Conservation (phyloP, 2,329 filamentous ascomycete genomes). For the Alternaria atra region DNA sequence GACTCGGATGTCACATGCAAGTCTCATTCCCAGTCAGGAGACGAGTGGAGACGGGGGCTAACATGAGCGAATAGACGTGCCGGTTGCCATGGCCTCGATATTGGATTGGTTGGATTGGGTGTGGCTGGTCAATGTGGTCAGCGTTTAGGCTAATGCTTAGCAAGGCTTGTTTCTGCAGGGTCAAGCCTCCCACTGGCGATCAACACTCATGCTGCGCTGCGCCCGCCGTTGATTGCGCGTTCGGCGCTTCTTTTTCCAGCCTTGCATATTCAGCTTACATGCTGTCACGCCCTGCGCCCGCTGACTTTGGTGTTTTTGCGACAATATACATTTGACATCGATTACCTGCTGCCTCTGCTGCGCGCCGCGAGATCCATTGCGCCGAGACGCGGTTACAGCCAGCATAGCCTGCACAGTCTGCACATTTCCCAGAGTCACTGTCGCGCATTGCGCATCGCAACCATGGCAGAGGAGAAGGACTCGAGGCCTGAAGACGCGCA, state of each 20-base stretch:
- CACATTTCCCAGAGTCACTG: constrained; percentile 8
- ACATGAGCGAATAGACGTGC: constrained; percentile 1
- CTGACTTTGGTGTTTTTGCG: not conserved
- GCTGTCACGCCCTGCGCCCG: constrained; percentile 3
- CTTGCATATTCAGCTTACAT: not conserved
- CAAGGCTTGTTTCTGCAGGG: constrained; percentile 28
- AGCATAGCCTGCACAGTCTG: not conserved
- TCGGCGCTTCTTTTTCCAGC: constrained; percentile 4
- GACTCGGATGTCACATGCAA: constrained; percentile 9
- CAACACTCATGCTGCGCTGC: constrained; percentile 20
- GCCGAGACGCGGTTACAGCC: constrained; percentile 10
- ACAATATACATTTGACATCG: not conserved
- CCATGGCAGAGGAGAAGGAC: constrained; percentile 25
- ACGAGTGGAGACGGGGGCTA: constrained; percentile 3
- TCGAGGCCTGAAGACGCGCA: constrained; percentile 11
- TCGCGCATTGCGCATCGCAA: constrained; percentile 17
- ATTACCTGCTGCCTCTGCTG: not conserved
- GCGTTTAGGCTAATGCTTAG: constrained; percentile 22
- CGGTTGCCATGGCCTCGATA: not conserved
- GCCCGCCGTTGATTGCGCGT: constrained; percentile 21
- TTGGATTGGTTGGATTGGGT: constrained; percentile 1
- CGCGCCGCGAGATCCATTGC: constrained; percentile 8
- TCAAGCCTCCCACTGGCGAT: constrained; percentile 12
- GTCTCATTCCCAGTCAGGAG: not conserved
- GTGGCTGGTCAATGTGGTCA: not conserved